A percentile compares a stretch with the other conserved stretches of the same genome.
These are phyloP conservation scores for Streptanthus diversifolius DNA, from an alignment of 345 rosid genomes.

Conservation along the genomic window DNA sequence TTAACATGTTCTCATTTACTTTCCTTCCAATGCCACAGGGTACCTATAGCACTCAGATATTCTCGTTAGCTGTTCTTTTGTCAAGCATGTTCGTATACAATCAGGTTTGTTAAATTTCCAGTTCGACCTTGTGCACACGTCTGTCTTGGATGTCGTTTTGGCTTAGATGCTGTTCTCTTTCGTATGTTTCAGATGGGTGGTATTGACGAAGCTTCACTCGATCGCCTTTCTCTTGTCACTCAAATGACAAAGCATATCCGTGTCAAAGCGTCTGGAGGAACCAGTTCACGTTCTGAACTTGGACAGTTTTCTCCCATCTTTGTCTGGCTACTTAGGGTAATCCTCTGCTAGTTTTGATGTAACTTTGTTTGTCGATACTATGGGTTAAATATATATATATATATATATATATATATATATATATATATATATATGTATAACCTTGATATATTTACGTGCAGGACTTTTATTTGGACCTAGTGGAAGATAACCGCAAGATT, in stretches of 20 bases:
- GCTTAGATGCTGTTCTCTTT: constrained; percentile 12
- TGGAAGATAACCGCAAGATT: constrained; percentile 77
- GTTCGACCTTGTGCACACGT: neutral
- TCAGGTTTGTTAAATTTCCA: constrained; percentile 51
- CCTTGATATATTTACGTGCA: constrained; percentile 32
- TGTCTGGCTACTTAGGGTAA: constrained; percentile 98
- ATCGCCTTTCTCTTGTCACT: constrained; percentile 95
- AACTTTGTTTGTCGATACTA: neutral
- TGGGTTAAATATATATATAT: neutral
- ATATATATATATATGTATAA: neutral
- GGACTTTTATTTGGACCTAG: constrained; percentile 93
- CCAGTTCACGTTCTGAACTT: constrained; percentile 69
- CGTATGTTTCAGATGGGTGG: constrained; percentile 72
- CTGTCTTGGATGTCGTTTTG: neutral
- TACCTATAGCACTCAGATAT: constrained; percentile 97
- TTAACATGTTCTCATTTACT: neutral
- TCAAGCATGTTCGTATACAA: constrained; percentile 98
- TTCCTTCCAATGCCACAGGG: constrained; percentile 49
- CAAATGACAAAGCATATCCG: constrained; percentile 97
- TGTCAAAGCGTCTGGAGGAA: constrained; percentile 87
- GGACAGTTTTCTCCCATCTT: constrained; percentile 95
- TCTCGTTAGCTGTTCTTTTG: constrained; percentile 89
- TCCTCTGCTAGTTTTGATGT: constrained; percentile 2
- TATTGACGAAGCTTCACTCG: constrained; percentile 93
- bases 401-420: no score